Evolutionary conservation across 108 stramenopile genomes (phyloP).

Genomic region (Parietichytrium sp.): DNA sequence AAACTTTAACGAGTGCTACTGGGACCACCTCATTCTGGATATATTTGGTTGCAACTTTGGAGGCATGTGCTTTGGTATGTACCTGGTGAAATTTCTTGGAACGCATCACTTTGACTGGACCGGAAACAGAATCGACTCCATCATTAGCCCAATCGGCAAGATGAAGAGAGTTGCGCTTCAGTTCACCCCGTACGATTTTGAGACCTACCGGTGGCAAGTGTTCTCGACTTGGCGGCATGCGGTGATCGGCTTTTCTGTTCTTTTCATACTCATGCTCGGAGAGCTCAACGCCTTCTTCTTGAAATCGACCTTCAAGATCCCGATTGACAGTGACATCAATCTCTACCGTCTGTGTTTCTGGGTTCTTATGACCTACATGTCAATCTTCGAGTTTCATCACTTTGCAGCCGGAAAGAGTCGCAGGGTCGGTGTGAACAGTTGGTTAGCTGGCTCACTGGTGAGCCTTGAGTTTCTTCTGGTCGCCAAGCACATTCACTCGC

Average conservation of each 20-base stretch:
- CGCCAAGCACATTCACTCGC: conserved; percentile 1
- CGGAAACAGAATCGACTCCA: not conserved
- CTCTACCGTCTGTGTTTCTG: conserved; percentile 34
- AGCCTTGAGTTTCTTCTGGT: conserved; percentile 6
- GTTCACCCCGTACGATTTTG: conserved; percentile 19
- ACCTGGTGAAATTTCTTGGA: not conserved
- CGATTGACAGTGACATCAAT: conserved; percentile 38
- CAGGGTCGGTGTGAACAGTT: not conserved
- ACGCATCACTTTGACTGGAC: conserved; percentile 32
- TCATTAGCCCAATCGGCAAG: not conserved
- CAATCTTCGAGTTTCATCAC: conserved; percentile 18
- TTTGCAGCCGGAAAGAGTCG: conserved; percentile 30
- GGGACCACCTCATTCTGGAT: conserved; percentile 41
- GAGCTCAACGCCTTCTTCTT: conserved; percentile 41
- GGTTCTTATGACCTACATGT: conserved; percentile 38
- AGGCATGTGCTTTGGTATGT: conserved; percentile 30
- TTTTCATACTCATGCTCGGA: not conserved
- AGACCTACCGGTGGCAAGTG: conserved; percentile 18
- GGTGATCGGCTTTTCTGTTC: not conserved
- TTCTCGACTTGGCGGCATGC: conserved; percentile 25
- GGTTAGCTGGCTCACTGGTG: conserved; percentile 16
- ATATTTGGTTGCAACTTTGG: conserved; percentile 34
- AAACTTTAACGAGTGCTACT: conserved; percentile 46
- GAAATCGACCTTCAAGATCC: conserved; percentile 25
- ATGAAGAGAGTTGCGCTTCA: conserved; percentile 11